Base-by-base conservation (phyloP, 371 early-diverging fungal species). In the Saksenaea vasiformis region DNA sequence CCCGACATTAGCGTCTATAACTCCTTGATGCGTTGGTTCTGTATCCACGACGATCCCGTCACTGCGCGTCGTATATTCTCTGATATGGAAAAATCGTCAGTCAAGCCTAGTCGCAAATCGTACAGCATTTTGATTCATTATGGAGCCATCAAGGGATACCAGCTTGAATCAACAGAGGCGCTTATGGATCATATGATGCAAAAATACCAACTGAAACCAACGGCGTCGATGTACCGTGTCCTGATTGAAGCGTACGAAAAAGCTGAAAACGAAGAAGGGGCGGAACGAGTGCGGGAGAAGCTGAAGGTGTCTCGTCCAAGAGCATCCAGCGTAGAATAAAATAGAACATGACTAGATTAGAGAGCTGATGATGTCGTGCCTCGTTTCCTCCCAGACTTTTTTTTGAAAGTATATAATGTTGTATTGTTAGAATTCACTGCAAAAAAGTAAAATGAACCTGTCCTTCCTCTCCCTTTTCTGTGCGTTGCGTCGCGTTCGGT, bases 101-200 rank as follows among this genome's bases (percentile, higher is more conserved):
- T 83, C 41, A 68, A 78, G 31, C 83, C 83, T 3, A 75, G 69
- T 31, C 61, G 73, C 0, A 61, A 65, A 14, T 75, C 80, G 2
- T 83, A 80, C 58, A 76, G 80, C 56, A 68, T 76, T 41, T 38
- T 83, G 2, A 70, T 83, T 64, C 72, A 72, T 35, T 73, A 73
- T 24, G 74, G 78, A 65, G 83, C 80, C 4, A 39, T 77, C 13
- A 77, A 76, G 53, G 59, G 67, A 36, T 58, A 66, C 15, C 62
- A 74, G 39, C 75, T 76, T 9, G 65, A 71, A 8, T 67, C 61
- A 11, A 79, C 80, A 13, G 76, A 83, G 47, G 43, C 58, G 7
- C 27, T 83, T 36, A 59, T 83, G 62, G 65, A 77, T 0, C 60
- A 68, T 9, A 83, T 83, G 83, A 70, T 61, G 34, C 34, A 61